Percentiles rank a stretch among this genome's conserved stretches.
Conservation (phyloP, 768 basidiomycete genomes). For the Amanita fuliginea region DNA sequence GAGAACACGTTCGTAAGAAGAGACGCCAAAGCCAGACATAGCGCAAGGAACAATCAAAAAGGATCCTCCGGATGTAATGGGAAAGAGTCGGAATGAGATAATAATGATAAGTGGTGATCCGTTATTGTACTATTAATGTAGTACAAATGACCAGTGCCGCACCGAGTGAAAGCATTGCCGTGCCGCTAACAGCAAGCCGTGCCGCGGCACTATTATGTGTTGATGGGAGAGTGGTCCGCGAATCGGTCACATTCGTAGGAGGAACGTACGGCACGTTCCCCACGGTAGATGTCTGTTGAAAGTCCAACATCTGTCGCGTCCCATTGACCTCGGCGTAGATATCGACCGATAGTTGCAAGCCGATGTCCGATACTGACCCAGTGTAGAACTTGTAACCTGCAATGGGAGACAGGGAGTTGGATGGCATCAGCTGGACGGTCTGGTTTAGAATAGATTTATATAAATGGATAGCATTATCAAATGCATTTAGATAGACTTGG, state of each 20-base stretch:
- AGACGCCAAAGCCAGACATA: neutral
- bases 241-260: constrained; percentile 8
- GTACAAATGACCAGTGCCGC: neutral
- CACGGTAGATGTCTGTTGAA: constrained; percentile 16
- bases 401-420: constrained; percentile 13
- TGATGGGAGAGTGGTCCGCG: neutral
- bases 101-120: neutral
- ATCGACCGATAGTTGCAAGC: constrained; percentile 20
- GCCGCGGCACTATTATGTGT: neutral
- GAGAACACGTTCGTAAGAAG: neutral
- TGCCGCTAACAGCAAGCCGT: neutral
- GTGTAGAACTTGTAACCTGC: constrained; percentile 22
- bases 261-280: constrained; percentile 16
- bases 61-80: neutral
- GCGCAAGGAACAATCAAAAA: neutral
- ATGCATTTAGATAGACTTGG: constrained; percentile 17
- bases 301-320: constrained; percentile 19
- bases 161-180: neutral
- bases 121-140: neutral
- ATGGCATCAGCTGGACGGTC: constrained; percentile 16
- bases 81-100: neutral
- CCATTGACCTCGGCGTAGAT: constrained; percentile 17
- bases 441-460: constrained; percentile 16
- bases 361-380: constrained; percentile 15
- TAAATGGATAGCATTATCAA: constrained; percentile 14